Evolutionary conservation across 1,139 yeast species (phyloP), one percentile per base, ranked within the genome.

Genomic region (Yamadazyma dendronema): DNA sequence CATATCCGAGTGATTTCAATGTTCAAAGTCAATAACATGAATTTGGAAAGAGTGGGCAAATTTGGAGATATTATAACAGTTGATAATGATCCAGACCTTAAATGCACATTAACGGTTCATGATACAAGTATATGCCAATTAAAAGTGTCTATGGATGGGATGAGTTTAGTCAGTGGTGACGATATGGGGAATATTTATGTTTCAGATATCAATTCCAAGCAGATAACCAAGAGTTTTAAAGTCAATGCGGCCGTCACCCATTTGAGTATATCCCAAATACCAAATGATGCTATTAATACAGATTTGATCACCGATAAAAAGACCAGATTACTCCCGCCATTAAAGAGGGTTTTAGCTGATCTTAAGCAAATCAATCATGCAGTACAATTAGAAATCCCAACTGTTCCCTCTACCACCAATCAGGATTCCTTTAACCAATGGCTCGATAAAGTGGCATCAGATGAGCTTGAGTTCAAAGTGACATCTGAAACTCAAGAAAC

Each of bases 181-280:
- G 61, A 71, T 0, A 55, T 56, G 14, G 97, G 97, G 1, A 69
- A 77, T 27, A 78, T 87, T 1, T 74, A 75, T 36, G 74, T 83
- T 0, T 74, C 85, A 52, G 97, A 90, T 56, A 69, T 84, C 7
- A 77, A 79, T 5, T 83, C 96, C 2, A 78, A 79, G 51, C 97
- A 92, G 62, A 81, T 85, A 15, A 66, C 81, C 17, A 80, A 81
- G 51, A 75, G 80, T 17, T 69, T 84, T 45, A 79, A 81, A 38
- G 77, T 82, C 36, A 57, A 68, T 59, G 50, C 72, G 44, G 41
- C 72, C 43, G 55, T 67, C 46, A 48, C 67, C 46, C 46, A 47
- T 53, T 38, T 66, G 37, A 40, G 54, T 36, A 50, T 56, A 1
- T 34, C 40, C n/a, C 36, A 48, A 7, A 44, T 50, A 25, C 60